These are phyloP conservation scores for Apophysomyces elegans DNA, from an alignment of 371 early-diverging fungal species.

Conservation along the genomic window DNA sequence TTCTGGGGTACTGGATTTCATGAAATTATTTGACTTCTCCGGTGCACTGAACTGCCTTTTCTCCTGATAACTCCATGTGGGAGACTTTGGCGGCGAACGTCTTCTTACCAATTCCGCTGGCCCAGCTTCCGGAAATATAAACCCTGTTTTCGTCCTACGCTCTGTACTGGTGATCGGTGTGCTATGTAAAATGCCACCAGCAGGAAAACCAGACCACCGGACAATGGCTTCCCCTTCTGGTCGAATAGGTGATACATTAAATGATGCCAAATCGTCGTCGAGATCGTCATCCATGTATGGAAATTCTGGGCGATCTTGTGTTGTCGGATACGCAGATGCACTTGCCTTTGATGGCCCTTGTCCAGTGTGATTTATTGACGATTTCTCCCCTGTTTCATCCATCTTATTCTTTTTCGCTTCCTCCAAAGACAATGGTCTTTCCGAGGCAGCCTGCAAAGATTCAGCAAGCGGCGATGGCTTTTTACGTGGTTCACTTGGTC, in stretches of 20 bases:
- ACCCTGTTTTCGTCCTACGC: not conserved
- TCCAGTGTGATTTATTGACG: not conserved
- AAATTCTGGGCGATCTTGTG: not conserved
- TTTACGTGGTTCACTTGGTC: not conserved
- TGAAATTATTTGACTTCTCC: not conserved
- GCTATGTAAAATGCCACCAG: not conserved
- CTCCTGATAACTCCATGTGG: slow-evolving; percentile 8
- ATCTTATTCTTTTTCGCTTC: not conserved
- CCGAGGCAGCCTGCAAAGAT: not conserved
- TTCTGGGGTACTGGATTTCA: not conserved
- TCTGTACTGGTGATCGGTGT: not conserved
- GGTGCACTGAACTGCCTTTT: not conserved
- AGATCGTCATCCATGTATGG: slow-evolving; percentile 11
- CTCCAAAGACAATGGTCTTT: too few relatives aligned
- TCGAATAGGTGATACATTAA: slow-evolving; percentile 1
- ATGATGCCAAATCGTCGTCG: slow-evolving; percentile 8
- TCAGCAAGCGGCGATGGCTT: not conserved
- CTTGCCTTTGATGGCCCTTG: slow-evolving; percentile 2
- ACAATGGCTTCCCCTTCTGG: not conserved
- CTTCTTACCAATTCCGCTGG: not conserved
- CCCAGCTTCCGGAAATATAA: not conserved
- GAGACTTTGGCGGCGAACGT: slow-evolving; percentile 6
- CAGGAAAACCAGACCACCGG: slow-evolving; percentile 3
- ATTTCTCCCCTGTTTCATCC: not conserved
- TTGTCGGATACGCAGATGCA: not conserved